phyloP scores from a whole-genome alignment of 1,284 basidiomycete genomes.

The Takashimella koratensis region DNA sequence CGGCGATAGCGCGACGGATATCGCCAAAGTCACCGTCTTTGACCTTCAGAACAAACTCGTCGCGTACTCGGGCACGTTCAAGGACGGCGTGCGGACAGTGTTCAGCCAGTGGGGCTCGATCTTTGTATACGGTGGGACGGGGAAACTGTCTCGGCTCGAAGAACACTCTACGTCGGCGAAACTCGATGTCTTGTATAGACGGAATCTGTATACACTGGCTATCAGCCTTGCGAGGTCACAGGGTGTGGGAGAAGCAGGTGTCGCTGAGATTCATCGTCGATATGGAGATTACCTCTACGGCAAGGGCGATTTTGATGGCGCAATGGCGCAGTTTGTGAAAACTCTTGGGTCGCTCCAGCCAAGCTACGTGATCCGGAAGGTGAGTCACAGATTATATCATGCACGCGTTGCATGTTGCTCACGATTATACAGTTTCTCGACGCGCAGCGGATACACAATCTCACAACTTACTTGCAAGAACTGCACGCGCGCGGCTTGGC shows the following conservation, averaged over 20 bases:
- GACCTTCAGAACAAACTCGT: slow-evolving; percentile 92
- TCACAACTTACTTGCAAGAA: slow-evolving; percentile 94
- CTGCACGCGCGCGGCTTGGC: slow-evolving; percentile 83
- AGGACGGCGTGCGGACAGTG: slow-evolving; percentile 72
- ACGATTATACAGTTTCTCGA: slow-evolving; percentile 72
- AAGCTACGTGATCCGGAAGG: slow-evolving; percentile 95
- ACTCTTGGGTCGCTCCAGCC: slow-evolving; percentile 87
- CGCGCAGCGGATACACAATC: slow-evolving; percentile 89
- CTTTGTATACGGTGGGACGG: slow-evolving; percentile 71
- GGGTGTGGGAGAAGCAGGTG: slow-evolving; percentile 62
- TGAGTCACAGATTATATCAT: slow-evolving; percentile 34
- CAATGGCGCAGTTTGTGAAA: slow-evolving; percentile 87
- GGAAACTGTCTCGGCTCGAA: slow-evolving; percentile 66
- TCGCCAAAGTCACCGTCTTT: slow-evolving; percentile 83
- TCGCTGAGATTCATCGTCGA: slow-evolving; percentile 80
- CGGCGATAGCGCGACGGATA: slow-evolving; percentile 53
- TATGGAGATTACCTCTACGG: slow-evolving; percentile 90
- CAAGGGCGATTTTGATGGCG: slow-evolving; percentile 88
- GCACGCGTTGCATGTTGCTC: too few species aligned
- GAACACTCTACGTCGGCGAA: slow-evolving; percentile 77
- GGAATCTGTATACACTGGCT: slow-evolving; percentile 69
- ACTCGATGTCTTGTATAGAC: slow-evolving; percentile 74
- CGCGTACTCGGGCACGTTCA: slow-evolving; percentile 73
- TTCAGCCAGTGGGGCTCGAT: slow-evolving; percentile 74
- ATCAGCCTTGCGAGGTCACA: slow-evolving; percentile 68